Evolutionary conservation across 1,284 basidiomycete species (phyloP), one percentile per base, ranked within the genome.

Genomic region (Neonothopanus nambi): DNA sequence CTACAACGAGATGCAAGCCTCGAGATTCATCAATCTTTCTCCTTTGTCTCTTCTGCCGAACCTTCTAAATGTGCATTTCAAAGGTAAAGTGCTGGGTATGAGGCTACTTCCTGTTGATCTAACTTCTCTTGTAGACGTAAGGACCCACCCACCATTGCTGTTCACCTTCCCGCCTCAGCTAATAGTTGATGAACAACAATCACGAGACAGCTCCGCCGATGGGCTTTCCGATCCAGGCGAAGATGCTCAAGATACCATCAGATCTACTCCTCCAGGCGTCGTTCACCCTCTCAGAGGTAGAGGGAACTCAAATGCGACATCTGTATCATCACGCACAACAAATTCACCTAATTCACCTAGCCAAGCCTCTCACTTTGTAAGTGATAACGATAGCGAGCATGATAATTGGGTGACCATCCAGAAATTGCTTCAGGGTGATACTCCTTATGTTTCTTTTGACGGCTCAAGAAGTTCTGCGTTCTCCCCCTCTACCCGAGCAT

Each of bases 1-100:
- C n/a, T 88, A 87, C 68, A 73, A 70, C 30, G 81, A 85, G 59
- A 84, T 86, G 80, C 82, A 87, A 36, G 76, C 77, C 3, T 71
- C 78, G 6, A 69, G 84, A 30, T 88, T 86, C 59, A 82, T 89
- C 61, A 89, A 88, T 61, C 66, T 80, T 2, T 69, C 78, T 20
- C 86, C 86, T 1, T 63, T 87, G 15, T 81, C 84, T 1, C 57
- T 88, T 35, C 65, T 89, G 44, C 70, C 75, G n/a, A 84, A 82
- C 58, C 70, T 74, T 3, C 64, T 89, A 15, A 74, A 77, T 12
- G 59, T 80, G 49, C 78, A 85, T 67, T 85, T 89, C 62, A 77
- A 74, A 69, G 81, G 86, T 83, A 52, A 54, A 70, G 58, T 18
- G 21, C 30, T 56, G 5, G 5, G 26, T 28, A 13, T 23, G 48